phyloP scores from a whole-genome alignment of 2,329 filamentous ascomycete genomes.

The Colletotrichum sp. region DNA sequence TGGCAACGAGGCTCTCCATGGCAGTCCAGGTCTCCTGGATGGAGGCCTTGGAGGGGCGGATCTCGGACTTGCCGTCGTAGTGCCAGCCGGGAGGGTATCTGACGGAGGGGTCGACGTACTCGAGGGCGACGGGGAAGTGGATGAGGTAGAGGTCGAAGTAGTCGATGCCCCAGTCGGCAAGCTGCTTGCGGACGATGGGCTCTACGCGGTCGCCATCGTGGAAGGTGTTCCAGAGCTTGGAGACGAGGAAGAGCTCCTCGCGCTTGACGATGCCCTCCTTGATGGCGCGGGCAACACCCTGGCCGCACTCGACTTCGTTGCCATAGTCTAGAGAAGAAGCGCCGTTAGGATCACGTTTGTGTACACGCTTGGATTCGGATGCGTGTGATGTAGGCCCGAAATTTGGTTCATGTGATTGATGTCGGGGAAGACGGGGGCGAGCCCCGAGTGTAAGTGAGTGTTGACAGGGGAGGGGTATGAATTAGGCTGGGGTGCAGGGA shows the following conservation, averaged over 20 bases:
- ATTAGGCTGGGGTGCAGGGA: neutral
- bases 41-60: conserved; percentile 69
- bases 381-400: neutral
- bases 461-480: neutral
- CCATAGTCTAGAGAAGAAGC: conserved; percentile 68
- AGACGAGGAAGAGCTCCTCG: conserved; percentile 88
- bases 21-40: conserved; percentile 85
- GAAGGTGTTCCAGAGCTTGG: conserved; percentile 94
- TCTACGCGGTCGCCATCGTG: conserved; percentile 80
- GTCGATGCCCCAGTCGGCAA: conserved; percentile 82
- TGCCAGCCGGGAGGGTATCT: conserved; percentile 84
- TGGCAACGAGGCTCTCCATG: conserved; percentile 76
- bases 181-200: conserved; percentile 77
- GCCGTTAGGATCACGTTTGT: neutral
- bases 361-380: neutral
- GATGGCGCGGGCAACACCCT: conserved; percentile 81
- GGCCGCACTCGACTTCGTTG: conserved; percentile 79
- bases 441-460: conserved; percentile 7
- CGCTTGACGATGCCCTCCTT: conserved; percentile 82
- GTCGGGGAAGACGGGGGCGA: neutral
- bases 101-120: conserved; percentile 80
- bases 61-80: conserved; percentile 65
- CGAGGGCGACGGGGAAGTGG: conserved; percentile 87
- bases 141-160: conserved; percentile 92
- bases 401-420: neutral